Conservation (phyloP, 1,139 yeast genomes). For the Geotrichum histeridarum region DNA sequence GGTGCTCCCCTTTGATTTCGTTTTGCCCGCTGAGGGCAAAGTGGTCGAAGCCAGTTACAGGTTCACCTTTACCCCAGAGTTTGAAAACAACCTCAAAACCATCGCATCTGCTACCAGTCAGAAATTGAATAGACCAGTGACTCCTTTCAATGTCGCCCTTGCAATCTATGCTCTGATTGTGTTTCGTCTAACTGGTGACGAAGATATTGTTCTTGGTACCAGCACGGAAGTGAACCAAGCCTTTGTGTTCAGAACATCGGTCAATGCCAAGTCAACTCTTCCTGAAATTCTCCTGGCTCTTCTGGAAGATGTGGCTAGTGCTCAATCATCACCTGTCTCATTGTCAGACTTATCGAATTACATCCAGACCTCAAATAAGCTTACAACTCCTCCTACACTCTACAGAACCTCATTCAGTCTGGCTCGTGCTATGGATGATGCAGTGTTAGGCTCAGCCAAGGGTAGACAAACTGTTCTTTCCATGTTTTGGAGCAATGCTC, state of each 20-base stretch:
- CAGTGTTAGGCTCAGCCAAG: constrained; percentile 29
- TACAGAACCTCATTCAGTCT: constrained; percentile 53
- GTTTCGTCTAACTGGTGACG: constrained; percentile 86
- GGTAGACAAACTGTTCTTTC: constrained; percentile 52
- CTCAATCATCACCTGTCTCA: constrained; percentile 39
- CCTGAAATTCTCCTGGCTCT: constrained; percentile 48
- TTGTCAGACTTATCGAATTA: constrained; percentile 54
- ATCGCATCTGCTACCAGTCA: constrained; percentile 23
- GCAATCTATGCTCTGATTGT: constrained; percentile 69
- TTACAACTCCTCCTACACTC: constrained; percentile 57
- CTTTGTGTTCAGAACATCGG: constrained; percentile 55
- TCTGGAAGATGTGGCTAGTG: constrained; percentile 40
- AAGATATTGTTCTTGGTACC: constrained; percentile 81
- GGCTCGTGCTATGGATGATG: constrained; percentile 20
- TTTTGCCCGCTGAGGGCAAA: constrained; percentile 68
- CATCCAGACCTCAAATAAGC: constrained; percentile 46
- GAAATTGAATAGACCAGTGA: constrained; percentile 7
- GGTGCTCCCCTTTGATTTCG: constrained; percentile 80
- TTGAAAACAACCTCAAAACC: constrained; percentile 15
- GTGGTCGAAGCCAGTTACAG: constrained; percentile 58
- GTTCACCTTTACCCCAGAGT: constrained; percentile 30
- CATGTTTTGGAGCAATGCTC: constrained; percentile 42
- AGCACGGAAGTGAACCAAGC: constrained; percentile 42
- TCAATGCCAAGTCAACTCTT: constrained; percentile 47
- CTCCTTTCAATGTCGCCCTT: constrained; percentile 50